Percentiles rank a stretch among this genome's conserved stretches.
Evolutionary conservation across 495 filamentous ascomycete species (phyloP).

Genomic region (Aspergillus campestris): DNA sequence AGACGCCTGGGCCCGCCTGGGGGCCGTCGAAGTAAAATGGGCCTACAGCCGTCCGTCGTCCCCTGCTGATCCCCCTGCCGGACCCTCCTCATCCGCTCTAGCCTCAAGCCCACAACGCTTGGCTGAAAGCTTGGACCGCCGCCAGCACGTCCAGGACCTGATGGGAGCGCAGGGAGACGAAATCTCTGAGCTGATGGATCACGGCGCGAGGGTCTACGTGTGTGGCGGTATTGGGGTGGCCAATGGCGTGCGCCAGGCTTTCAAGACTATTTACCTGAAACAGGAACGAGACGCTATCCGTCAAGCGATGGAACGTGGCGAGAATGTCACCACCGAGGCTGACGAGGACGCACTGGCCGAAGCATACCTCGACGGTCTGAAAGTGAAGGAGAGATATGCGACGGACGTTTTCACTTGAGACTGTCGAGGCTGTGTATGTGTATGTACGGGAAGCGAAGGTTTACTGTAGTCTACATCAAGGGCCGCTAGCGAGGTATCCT

Average conservation of each 20-base stretch:
- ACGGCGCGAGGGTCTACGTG: conserved; percentile 56
- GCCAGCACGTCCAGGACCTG: conserved; percentile 55
- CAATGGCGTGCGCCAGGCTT: conserved; percentile 46
- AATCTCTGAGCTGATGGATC: conserved; percentile 43
- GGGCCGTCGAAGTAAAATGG: conserved; percentile 49
- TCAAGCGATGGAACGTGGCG: conserved; percentile 20
- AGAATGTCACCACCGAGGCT: conserved; percentile 31
- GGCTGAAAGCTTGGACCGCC: conserved; percentile 20
- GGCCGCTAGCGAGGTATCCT: neutral
- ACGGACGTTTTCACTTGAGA: conserved; percentile 55
- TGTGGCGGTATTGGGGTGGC: conserved; percentile 58
- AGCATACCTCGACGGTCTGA: conserved; percentile 48
- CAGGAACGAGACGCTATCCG: conserved; percentile 33
- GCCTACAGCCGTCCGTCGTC: conserved; percentile 40
- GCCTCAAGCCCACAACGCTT: too few species aligned
- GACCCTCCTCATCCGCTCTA: too few species aligned
- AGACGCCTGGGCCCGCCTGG: conserved; percentile 44
- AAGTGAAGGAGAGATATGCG: conserved; percentile 53
- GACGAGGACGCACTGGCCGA: conserved; percentile 30
- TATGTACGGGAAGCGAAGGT: too few species aligned
- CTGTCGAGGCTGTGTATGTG: neutral
- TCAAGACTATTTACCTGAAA: conserved; percentile 40
- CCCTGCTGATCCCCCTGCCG: too few species aligned
- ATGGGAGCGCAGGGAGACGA: conserved; percentile 46
- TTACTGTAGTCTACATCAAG: neutral